A percentile compares a stretch with the other conserved stretches of the same genome.
phyloP scores from a whole-genome alignment of 495 filamentous ascomycete species.

The Hyaloscypha hepaticicola region DNA sequence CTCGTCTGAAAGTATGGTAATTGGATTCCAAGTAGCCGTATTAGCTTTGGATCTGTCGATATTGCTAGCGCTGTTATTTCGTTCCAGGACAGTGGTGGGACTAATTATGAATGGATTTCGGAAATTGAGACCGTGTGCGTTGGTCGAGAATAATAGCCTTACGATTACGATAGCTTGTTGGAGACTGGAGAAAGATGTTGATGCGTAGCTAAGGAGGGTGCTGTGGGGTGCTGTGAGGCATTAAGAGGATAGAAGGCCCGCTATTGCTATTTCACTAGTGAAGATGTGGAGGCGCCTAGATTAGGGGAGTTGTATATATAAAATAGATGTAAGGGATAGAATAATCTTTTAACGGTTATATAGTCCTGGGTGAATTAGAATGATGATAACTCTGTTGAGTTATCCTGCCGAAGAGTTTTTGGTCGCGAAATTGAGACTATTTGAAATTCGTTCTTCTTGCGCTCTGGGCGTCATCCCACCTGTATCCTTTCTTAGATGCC shows the following conservation, averaged over 20 bases:
- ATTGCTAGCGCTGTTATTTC: slow-evolving; percentile 30
- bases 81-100: slow-evolving; percentile 29
- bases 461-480: no score
- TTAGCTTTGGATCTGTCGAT: no score
- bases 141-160: slow-evolving; percentile 40
- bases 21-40: no score
- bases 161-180: slow-evolving; percentile 50
- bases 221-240: slow-evolving; percentile 14
- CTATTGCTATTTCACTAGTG: no score
- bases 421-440: not conserved
- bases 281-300: no score
- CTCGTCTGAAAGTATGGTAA: no score
- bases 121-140: slow-evolving; percentile 32
- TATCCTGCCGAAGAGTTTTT: no score
- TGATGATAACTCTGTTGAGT: no score
- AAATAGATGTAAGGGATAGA: no score
- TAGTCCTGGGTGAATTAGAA: no score
- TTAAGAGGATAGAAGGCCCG: not conserved
- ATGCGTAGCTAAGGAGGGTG: not conserved
- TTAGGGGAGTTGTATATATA: no score
- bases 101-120: slow-evolving; percentile 24
- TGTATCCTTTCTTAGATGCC: not conserved
- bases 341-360: no score
- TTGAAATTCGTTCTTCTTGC: not conserved
- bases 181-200: slow-evolving; percentile 19